Conservation (phyloP, 2,329 filamentous ascomycete genomes). For the Ramularia collo-cygni region DNA sequence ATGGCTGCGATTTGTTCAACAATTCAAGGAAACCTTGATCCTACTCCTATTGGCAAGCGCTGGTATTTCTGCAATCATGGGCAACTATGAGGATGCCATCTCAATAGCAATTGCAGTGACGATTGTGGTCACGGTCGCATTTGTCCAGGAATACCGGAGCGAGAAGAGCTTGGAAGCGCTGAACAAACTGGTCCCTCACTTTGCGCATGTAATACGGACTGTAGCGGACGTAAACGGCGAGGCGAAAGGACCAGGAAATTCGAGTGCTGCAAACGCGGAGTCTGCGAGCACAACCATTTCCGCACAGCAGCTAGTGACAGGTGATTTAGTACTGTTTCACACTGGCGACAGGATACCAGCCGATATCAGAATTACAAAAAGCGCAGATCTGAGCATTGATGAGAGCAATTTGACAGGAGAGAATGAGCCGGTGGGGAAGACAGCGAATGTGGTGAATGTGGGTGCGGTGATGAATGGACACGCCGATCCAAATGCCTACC, state of each 20-base stretch:
- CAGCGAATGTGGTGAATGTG: constrained; percentile 52
- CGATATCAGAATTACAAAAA: constrained; percentile 87
- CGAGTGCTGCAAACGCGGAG: constrained; percentile 57
- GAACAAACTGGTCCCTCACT: constrained; percentile 88
- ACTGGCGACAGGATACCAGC: constrained; percentile 95
- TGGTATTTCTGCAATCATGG: constrained; percentile 78
- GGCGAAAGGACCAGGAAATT: constrained; percentile 48
- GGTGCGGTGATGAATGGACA: constrained; percentile 19
- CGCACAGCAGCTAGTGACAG: constrained; percentile 79
- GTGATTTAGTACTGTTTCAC: constrained; percentile 87
- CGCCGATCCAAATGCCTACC: constrained; percentile 9
- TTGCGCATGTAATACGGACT: constrained; percentile 80
- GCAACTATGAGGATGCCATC: constrained; percentile 88
- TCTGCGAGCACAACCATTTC: constrained; percentile 76
- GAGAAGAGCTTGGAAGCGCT: constrained; percentile 96
- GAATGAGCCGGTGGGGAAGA: constrained; percentile 84
- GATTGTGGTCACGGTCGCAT: constrained; percentile 92
- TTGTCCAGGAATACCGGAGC: constrained; percentile 94
- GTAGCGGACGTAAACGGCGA: constrained; percentile 34
- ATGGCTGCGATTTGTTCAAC: constrained; percentile 91
- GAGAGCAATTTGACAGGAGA: constrained; percentile 96
- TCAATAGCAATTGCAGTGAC: constrained; percentile 95
- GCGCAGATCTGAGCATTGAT: constrained; percentile 85
- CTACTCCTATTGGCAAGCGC: constrained; percentile 85
- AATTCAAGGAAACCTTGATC: constrained; percentile 95